A percentile compares a stretch with the other conserved stretches of the same genome.
Evolutionary conservation across 2,329 filamentous ascomycete species (phyloP).

Genomic region (Mariannaea sp.): DNA sequence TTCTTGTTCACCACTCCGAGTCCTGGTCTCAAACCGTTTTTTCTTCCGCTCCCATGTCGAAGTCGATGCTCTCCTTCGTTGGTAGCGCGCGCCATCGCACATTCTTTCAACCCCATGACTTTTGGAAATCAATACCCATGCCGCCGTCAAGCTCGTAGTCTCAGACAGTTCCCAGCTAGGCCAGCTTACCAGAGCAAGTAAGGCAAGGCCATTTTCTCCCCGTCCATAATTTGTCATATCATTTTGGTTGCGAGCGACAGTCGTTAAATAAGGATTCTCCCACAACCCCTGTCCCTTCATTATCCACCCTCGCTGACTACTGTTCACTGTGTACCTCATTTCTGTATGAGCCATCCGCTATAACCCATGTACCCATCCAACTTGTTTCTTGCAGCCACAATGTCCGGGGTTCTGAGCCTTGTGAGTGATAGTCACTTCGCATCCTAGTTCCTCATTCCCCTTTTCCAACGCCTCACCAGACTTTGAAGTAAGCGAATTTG

Average conservation of each 20-base stretch:
- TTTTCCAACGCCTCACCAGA: constrained; percentile 15
- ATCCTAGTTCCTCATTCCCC: constrained; percentile 20
- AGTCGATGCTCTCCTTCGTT: constrained; percentile 1
- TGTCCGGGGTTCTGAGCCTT: constrained; percentile 15
- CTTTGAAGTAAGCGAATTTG: constrained; percentile 1
- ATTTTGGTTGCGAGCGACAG: constrained; percentile 13
- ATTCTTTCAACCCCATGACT: constrained; percentile 4
- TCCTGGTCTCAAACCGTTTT: not conserved
- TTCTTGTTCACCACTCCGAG: not conserved
- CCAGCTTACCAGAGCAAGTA: not conserved
- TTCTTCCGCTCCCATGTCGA: constrained; percentile 1
- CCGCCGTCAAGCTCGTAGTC: not conserved
- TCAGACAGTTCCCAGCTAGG: too few relatives aligned
- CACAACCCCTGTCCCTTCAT: constrained; percentile 14
- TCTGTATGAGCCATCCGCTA: constrained; percentile 8
- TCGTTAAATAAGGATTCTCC: constrained; percentile 37
- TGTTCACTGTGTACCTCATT: constrained; percentile 19
- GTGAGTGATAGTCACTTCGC: not conserved
- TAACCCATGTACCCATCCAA: constrained; percentile 25
- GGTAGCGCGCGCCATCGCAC: constrained; percentile 18
- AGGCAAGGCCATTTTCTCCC: not conserved
- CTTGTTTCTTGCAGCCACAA: constrained; percentile 17
- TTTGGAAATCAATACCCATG: constrained; percentile 4
- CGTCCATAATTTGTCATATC: constrained; percentile 3
- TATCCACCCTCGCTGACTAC: constrained; percentile 5